Conservation (phyloP, 1,284 basidiomycete species). For the Jaminaea rosea region DNA sequence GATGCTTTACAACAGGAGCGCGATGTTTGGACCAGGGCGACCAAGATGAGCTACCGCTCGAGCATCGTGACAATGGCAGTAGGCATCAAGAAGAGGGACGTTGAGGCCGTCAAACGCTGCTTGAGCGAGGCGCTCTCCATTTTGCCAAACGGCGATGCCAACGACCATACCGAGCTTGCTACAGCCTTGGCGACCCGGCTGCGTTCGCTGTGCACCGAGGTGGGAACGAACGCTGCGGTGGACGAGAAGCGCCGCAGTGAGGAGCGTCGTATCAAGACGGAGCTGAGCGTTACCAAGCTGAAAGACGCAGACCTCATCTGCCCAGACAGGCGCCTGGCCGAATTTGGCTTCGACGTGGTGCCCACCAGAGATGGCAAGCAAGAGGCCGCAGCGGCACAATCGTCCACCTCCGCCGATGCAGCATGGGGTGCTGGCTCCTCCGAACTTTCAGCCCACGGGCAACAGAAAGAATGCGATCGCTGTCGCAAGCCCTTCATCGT, state of each 20-base stretch:
- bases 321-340: slow-evolving; percentile 20
- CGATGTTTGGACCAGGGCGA: background rate
- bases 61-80: background rate
- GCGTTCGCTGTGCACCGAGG: background rate
- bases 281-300: slow-evolving; percentile 17
- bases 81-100: background rate
- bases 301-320: slow-evolving; percentile 25
- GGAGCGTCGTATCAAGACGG: background rate
- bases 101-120: background rate
- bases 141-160: too few species aligned
- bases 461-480: slow-evolving; percentile 29
- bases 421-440: slow-evolving; percentile 21
- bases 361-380: background rate
- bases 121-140: too few species aligned
- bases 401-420: slow-evolving; percentile 11
- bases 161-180: background rate
- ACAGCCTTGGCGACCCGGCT: background rate
- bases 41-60: background rate
- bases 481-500: slow-evolving; percentile 32
- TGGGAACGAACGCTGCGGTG: slow-evolving; percentile 57
- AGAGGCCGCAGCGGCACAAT: background rate
- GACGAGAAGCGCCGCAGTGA: slow-evolving; percentile 43
- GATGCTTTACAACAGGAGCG: background rate
- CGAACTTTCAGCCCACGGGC: slow-evolving; percentile 21
- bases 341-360: slow-evolving; percentile 20